Evolutionary conservation across 1,139 yeast species (phyloP).

Genomic region (Magnusiomyces suaveolens): DNA sequence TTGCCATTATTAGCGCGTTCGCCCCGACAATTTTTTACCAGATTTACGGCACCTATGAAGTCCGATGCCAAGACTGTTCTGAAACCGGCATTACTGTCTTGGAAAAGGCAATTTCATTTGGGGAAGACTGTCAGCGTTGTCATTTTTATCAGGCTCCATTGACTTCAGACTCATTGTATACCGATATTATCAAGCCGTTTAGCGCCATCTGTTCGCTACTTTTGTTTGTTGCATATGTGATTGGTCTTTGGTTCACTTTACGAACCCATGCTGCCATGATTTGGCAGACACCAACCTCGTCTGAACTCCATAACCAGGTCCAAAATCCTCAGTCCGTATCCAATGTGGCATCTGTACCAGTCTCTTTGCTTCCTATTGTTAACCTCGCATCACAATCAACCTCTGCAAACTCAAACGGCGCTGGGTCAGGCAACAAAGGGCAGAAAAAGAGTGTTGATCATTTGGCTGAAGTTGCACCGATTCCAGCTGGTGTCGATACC

Average conservation of each 20-base stretch:
- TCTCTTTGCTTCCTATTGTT: slow-evolving; percentile 2
- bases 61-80: slow-evolving; percentile 50
- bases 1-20: slow-evolving; percentile 84
- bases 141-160: slow-evolving; percentile 72
- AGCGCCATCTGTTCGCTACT: slow-evolving; percentile 71
- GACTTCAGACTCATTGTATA: slow-evolving; percentile 49
- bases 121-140: slow-evolving; percentile 53
- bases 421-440: background rate
- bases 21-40: slow-evolving; percentile 89
- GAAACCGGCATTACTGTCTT: slow-evolving; percentile 14
- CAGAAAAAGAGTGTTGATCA: background rate
- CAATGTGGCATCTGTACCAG: slow-evolving; percentile 8
- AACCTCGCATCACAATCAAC: slow-evolving; percentile 4
- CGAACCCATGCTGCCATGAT: slow-evolving; percentile 94
- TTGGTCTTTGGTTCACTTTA: slow-evolving; percentile 86
- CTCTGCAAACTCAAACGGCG: background rate
- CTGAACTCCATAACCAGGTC: slow-evolving; percentile 23
- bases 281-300: slow-evolving; percentile 64
- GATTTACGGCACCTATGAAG: slow-evolving; percentile 80
- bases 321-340: background rate
- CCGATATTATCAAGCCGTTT: slow-evolving; percentile 64
- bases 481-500: slow-evolving; percentile 1
- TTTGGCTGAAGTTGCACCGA: background rate
- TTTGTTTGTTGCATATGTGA: slow-evolving; percentile 73
- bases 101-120: slow-evolving; percentile 7